Base-by-base conservation (phyloP, 495 filamentous ascomycete genomes). In the Lasiosphaeria miniovina region DNA sequence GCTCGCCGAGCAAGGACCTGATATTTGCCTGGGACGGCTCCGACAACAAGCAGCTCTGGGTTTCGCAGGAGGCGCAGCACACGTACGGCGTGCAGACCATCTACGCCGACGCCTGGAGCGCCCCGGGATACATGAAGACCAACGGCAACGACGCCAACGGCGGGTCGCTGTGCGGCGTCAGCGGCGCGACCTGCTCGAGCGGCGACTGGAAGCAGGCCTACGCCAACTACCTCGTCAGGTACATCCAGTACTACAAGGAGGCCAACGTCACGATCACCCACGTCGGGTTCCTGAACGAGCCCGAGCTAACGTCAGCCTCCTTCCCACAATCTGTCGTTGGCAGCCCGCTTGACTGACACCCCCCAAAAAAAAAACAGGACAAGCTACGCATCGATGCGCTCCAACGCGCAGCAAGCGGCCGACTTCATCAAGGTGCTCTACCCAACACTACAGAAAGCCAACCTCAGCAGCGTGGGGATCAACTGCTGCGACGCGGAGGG, bases 61-160 rank as follows among this genome's bases (percentile, higher is more conserved):
- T 82, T 31, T 72, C 77, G 6, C 66, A 77, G 53, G 73, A 82
- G 61, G 78, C 80, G 3, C 61, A 71, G 7, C 60, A 69, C 32
- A 73, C 66, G n/a, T 74, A 76, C 32, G 79, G 79, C 11, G 75
- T 81, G 11, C 71, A 67, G 53, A 76, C 72, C 10, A 74, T 84
- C 56, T 86, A 86, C 61, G 81, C 80, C 5, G 69, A 84, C 64
- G 81, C 81, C 0, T 84, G 82, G 81, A 77, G 72, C 49, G 80
- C 82, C 5, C 81, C 80, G 1, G 80, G 75, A 0, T 85, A 75
- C 66, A 84, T 84, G 80, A 85, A 84, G 74, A 84, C 80, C 6
- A 82, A 81, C 54, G 66, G 68, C n/a, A 75, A 78, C 57, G 74
- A 80, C 17, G 70, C 69, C 54, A 80, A 80, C 43, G 80, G 80